Evolutionary conservation across 768 basidiomycete species (phyloP).

Genomic region (Tricholomella constricta): DNA sequence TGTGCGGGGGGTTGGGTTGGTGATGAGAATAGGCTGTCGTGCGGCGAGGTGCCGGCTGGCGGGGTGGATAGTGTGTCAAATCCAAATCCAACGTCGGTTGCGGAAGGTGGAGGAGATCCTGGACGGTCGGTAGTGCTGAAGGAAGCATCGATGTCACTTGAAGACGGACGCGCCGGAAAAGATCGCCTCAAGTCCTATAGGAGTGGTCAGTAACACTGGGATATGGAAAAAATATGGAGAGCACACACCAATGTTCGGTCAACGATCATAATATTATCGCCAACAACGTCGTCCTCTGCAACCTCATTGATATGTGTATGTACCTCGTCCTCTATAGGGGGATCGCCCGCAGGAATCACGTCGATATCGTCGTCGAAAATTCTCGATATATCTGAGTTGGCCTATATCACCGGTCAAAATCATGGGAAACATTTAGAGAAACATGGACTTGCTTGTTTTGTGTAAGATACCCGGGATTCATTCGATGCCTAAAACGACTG

Average conservation of each 20-base stretch:
- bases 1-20: background rate
- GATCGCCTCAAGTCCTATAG: too few species aligned
- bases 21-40: constrained; percentile 2
- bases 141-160: too few species aligned
- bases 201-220: too few species aligned
- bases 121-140: too few species aligned
- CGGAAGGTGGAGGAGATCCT: too few species aligned
- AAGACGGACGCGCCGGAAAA: too few species aligned
- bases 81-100: too few species aligned
- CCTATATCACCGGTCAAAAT: background rate
- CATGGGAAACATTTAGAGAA: background rate
- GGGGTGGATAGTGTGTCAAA: background rate
- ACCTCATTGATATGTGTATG: constrained; percentile 12
- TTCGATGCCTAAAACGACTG: background rate
- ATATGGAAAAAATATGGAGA: too few species aligned
- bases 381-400: background rate
- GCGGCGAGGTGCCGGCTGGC: constrained; percentile 7
- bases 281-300: constrained; percentile 24
- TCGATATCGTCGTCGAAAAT: constrained; percentile 8
- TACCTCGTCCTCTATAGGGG: too few species aligned
- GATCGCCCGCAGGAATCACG: background rate
- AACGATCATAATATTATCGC: constrained; percentile 21
- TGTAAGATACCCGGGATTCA: background rate
- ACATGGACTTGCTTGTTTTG: background rate
- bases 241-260: constrained; percentile 16